Evolutionary conservation across 2,329 filamentous ascomycete genomes (phyloP).

Genomic region (Plectosphaerella sp.): DNA sequence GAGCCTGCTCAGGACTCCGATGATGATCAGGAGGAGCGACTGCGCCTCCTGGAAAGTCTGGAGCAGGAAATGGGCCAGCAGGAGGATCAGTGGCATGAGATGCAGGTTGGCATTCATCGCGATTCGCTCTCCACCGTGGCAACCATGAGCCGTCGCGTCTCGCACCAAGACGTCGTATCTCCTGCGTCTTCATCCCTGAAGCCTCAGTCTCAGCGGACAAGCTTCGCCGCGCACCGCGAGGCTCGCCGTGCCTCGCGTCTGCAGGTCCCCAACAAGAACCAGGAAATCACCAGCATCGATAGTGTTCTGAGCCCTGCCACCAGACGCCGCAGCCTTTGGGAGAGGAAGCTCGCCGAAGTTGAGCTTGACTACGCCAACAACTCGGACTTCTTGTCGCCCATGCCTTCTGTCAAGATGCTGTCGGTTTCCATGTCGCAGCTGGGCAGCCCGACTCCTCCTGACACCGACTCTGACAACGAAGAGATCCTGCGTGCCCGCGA

Average conservation of each 20-base stretch:
- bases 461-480: conserved; percentile 38
- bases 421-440: conserved; percentile 28
- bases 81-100: conserved; percentile 54
- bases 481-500: conserved; percentile 6
- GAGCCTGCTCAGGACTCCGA: conserved; percentile 27
- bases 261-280: conserved; percentile 21
- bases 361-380: conserved; percentile 39
- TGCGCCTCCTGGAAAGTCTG: conserved; percentile 51
- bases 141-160: conserved; percentile 25
- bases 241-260: conserved; percentile 32
- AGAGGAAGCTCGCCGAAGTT: conserved; percentile 39
- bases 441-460: conserved; percentile 50
- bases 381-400: conserved; percentile 26
- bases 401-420: conserved; percentile 32
- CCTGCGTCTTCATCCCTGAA: background rate
- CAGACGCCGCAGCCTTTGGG: conserved; percentile 33
- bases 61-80: conserved; percentile 59
- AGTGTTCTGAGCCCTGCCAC: conserved; percentile 25
- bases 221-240: conserved; percentile 30
- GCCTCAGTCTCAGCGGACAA: conserved; percentile 17
- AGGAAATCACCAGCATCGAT: conserved; percentile 19
- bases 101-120: conserved; percentile 47
- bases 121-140: conserved; percentile 45
- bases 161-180: conserved; percentile 15
- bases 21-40: conserved; percentile 34